phyloP scores from a whole-genome alignment of 768 basidiomycete genomes.

The Lactarius deliciosus region DNA sequence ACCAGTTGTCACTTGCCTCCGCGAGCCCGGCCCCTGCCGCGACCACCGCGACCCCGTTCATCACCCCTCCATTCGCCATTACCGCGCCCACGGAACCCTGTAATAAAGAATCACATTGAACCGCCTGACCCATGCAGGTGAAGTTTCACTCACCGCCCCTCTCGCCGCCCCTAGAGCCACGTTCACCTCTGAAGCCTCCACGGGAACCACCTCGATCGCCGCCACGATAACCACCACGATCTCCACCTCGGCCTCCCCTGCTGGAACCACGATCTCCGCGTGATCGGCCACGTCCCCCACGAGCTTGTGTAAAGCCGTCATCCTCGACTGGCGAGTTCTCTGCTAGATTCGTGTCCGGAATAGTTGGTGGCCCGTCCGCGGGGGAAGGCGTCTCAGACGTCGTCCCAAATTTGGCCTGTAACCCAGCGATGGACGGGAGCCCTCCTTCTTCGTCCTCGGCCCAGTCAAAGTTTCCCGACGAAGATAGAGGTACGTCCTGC shows the following conservation, averaged over 20 bases:
- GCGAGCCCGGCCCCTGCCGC: constrained; percentile 36
- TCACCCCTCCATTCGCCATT: constrained; percentile 37
- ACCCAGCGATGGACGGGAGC: constrained; percentile 71
- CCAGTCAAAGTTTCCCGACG: constrained; percentile 64
- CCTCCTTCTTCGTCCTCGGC: constrained; percentile 78
- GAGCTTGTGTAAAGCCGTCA: constrained; percentile 53
- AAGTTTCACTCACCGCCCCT: constrained; percentile 22
- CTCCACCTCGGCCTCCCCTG: constrained; percentile 26
- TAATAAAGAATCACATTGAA: not conserved
- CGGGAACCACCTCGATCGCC: constrained; percentile 42
- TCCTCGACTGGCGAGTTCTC: constrained; percentile 43
- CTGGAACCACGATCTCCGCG: constrained; percentile 25
- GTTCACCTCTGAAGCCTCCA: constrained; percentile 40
- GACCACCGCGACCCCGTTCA: constrained; percentile 34
- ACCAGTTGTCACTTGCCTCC: constrained; percentile 29
- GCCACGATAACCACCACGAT: constrained; percentile 28
- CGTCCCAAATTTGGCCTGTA: constrained; percentile 75
- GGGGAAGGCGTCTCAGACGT: constrained; percentile 49
- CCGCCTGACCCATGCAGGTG: not conserved
- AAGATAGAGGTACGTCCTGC: constrained; percentile 25
- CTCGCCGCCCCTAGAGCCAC: constrained; percentile 34
- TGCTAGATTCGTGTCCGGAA: constrained; percentile 15
- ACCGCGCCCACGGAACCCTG: constrained; percentile 32
- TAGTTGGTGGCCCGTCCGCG: constrained; percentile 37
- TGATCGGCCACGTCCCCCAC: constrained; percentile 28